Base-by-base conservation (phyloP, 257 asterid genomes). In the Datura wrightii region DNA sequence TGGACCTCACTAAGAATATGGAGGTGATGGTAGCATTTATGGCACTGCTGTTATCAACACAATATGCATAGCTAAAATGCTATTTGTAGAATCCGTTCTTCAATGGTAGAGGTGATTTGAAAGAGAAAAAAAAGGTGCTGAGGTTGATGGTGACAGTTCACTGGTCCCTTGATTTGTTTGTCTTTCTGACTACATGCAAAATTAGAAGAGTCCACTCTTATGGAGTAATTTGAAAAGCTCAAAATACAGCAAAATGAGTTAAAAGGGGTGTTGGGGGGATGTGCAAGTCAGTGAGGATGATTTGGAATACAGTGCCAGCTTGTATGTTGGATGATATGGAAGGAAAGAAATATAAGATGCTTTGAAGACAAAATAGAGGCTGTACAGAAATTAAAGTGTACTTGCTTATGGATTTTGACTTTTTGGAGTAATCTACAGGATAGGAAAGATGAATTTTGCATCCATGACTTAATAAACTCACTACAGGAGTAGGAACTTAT, bases 81-180 rank as follows among this genome's bases (percentile, higher is more conserved):
- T 50, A 76, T 13, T 76, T 6, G 6, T 76, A 31, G 39, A 48
- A 48, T 24, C 81, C 44, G 2, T 16, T 76, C 44, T 24, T 50
- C 58, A 6, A 44, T 19, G 62, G 60, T 74, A 50, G 14, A 74
- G 19, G 60, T 74, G 81, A 74, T 74, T 74, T 50, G 44, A 50
- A 48, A 76, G 31, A 19, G 3, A 5, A 19, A 46, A 44, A 14
- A 7, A 76, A 19, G 41, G 44, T 0, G 31, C 4, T 24, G 62
- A 16, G 19, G 15, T 54, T 5, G 31, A 24, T 31, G 46, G 19
- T 7, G 44, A 50, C 44, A 76, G 59, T 24, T 76, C 31, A 16
- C 58, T 76, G 41, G 46, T 76, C 82, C 60, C 44, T 14, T 76
- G 60, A 76, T 76, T 76, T 76, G 24, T 50, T 76, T 70, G 55